Conservation (phyloP, 805 yeast genomes). For the Myxozyma mucilagina region DNA sequence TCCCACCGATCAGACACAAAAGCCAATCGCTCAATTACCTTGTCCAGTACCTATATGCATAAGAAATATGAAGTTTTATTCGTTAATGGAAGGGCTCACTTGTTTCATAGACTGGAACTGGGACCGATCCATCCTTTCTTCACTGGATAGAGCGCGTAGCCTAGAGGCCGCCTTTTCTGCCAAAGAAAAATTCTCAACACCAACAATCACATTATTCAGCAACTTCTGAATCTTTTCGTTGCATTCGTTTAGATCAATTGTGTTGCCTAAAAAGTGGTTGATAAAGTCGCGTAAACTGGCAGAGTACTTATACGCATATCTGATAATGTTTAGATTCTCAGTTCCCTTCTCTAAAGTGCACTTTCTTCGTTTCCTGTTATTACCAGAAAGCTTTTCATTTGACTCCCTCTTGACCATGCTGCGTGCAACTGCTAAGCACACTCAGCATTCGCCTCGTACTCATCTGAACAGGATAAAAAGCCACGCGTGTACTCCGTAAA, state of each 20-base stretch:
- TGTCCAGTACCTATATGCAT: not conserved
- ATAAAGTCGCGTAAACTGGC: not conserved
- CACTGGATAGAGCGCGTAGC: not conserved
- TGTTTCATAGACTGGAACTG: conserved; percentile 1
- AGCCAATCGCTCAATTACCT: not conserved
- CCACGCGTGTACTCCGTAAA: no score
- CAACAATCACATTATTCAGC: conserved; percentile 1
- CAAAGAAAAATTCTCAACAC: not conserved
- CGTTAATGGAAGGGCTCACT: not conserved
- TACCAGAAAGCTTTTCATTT: no score
- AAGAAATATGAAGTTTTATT: not conserved
- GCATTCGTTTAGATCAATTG: no score
- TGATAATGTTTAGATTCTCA: not conserved
- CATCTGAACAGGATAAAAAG: no score
- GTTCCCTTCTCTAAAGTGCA: not conserved
- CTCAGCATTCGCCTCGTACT: no score
- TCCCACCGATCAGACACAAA: not conserved
- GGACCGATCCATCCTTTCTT: not conserved
- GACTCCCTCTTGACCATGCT: no score
- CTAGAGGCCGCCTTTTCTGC: not conserved
- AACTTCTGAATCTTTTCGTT: not conserved
- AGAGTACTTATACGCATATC: not conserved
- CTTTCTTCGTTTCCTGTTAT: not conserved
- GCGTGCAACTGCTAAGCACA: no score
- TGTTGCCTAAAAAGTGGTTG: not conserved